phyloP scores from a whole-genome alignment of 768 basidiomycete species.

The Hericium coralloides region DNA sequence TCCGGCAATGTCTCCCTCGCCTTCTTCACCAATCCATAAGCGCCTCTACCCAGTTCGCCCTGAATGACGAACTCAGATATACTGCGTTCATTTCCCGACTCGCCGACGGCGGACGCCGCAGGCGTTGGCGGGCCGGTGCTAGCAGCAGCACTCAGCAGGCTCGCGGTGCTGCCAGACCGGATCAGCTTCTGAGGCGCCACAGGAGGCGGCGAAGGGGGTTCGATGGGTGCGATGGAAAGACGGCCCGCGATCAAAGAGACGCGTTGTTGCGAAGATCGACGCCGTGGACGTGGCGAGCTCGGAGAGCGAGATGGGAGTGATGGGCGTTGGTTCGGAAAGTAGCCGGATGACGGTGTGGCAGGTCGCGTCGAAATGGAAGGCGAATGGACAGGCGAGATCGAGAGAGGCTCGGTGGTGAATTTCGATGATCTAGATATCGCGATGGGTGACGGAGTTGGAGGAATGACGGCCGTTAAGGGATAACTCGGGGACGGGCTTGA shows the following conservation, averaged over 20 bases:
- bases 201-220: constrained; percentile 59
- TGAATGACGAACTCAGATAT: constrained; percentile 85
- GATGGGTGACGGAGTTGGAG: constrained; percentile 7
- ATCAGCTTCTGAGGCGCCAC: constrained; percentile 52
- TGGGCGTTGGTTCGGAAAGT: constrained; percentile 19
- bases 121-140: constrained; percentile 64
- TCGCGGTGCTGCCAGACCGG: constrained; percentile 55
- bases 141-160: constrained; percentile 47
- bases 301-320: constrained; percentile 30
- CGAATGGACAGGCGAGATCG: constrained; percentile 20
- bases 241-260: constrained; percentile 79
- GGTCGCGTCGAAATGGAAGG: constrained; percentile 19
- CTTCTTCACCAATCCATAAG: constrained; percentile 91
- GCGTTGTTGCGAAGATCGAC: constrained; percentile 77
- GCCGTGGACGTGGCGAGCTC: constrained; percentile 55
- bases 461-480: constrained; percentile 12
- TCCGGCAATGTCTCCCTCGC: constrained; percentile 70
- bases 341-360: constrained; percentile 10
- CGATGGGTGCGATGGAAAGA: constrained; percentile 68
- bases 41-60: constrained; percentile 85
- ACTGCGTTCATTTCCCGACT: constrained; percentile 45
- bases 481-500: constrained; percentile 19
- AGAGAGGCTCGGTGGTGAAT: constrained; percentile 20
- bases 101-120: constrained; percentile 30
- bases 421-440: constrained; percentile 6